Evolutionary conservation across 148 eudicot genomes (phyloP), one percentile per base, ranked within the genome.

Genomic region (Vaccinium macrocarpon): DNA sequence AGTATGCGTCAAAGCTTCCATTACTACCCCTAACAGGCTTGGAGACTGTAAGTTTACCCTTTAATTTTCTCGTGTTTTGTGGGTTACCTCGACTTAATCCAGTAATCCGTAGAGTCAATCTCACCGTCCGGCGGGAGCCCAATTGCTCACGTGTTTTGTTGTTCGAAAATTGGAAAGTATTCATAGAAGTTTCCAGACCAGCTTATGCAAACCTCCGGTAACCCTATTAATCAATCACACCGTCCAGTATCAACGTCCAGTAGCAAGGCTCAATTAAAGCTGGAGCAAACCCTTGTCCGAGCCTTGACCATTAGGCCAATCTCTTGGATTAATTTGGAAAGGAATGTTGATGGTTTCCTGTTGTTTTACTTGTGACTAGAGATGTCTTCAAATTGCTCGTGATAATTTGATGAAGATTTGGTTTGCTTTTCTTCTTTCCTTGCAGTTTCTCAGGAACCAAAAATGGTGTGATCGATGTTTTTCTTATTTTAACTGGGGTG

Each of bases 1-100:
- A 86, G 87, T 96, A 80, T 96, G 98, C 83, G 99, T 89, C 87
- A 96, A 96, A 88, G 92, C 91, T 21, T 92, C 98, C 51, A 5
- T 86, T 82, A 89, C 91, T 51, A 74, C 88, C 27, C 99, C 98
- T 79, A 90, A 90, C 87, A 88, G 82, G 86, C 95, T 93, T 77
- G 98, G 98, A 68, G 99, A 96, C 86, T 96, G 99, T 96, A 88
- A 87, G 93, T 81, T 12, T 66, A 21, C 27, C 72, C 42, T 46
- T 2, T 27, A 25, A 49, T 76, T 59, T 42, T 18, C 18, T 27
- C 57, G 55, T 56, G 68, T 86, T 62, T 62, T 51, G 49, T 29
- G 10, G 1, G 19, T 50, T 42, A 5, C 46, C 6, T 42, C 46
- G 46, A 42, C 46, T 42, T 42, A 42, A 42, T 42, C 46, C 46